A percentile compares a stretch with the other conserved stretches of the same genome.
These are phyloP conservation scores for Syzygium aromaticum DNA, from an alignment of 345 rosid genomes.

Conservation along the genomic window DNA sequence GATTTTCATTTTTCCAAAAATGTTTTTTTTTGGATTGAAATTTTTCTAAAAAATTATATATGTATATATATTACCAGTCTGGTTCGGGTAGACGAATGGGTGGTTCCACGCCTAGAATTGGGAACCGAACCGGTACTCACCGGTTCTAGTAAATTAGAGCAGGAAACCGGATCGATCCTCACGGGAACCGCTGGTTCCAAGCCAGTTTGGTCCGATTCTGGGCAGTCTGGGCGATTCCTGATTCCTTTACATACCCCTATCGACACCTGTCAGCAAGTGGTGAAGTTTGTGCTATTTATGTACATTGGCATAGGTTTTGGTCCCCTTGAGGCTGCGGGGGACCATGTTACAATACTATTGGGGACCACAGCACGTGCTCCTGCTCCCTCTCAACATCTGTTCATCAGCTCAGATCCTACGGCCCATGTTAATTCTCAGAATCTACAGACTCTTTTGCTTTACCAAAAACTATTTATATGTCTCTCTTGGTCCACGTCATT, in stretches of 20 bases:
- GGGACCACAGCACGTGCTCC: neutral
- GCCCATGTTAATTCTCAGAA: neutral
- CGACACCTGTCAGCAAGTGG: neutral
- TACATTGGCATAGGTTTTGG: neutral
- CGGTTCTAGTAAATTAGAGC: too few relatives aligned
- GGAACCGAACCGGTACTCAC: too few relatives aligned
- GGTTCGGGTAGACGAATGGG: too few relatives aligned
- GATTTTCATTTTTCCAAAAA: too few relatives aligned
- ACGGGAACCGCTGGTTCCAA: too few relatives aligned
- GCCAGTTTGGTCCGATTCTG: accelerated
- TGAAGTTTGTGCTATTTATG: neutral
- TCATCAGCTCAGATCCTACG: neutral
- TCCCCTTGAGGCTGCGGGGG: neutral
- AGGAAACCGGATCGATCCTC: too few relatives aligned
- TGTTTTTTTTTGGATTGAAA: too few relatives aligned
- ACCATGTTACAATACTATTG: neutral
- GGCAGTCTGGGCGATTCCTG: too few relatives aligned
- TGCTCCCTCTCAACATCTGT: neutral
- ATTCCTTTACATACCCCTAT: too few relatives aligned
- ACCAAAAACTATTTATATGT: neutral
- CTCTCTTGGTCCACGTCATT: neutral
- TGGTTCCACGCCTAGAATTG: too few relatives aligned
- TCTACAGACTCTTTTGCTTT: neutral
- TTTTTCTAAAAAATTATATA: too few relatives aligned
- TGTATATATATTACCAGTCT: too few relatives aligned